Percentiles rank a stretch among this genome's conserved stretches.
phyloP scores from a whole-genome alignment of 257 asterid species.

The Nicotiana paniculata region DNA sequence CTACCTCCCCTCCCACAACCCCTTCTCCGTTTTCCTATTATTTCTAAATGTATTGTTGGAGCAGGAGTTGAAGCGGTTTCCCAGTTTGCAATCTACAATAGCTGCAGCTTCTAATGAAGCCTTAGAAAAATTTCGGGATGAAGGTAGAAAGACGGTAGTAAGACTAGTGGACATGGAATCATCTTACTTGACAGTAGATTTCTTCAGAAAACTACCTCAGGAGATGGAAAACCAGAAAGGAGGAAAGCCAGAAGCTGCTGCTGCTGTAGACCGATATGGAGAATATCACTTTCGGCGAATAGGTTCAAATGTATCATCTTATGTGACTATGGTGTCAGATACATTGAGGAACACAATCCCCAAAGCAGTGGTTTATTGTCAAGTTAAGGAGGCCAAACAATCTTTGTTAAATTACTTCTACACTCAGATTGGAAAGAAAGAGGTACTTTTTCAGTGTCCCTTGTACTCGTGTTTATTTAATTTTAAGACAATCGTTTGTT shows the following conservation, averaged over 20 bases:
- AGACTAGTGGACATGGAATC: slow-evolving; percentile 94
- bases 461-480: neutral
- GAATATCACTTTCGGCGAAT: slow-evolving; percentile 85
- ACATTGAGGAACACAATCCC: slow-evolving; percentile 73
- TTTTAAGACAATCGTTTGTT: too few relatives aligned
- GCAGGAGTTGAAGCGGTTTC: slow-evolving; percentile 87
- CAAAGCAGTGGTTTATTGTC: slow-evolving; percentile 85
- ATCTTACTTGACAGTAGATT: slow-evolving; percentile 79
- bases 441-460: slow-evolving; percentile 36
- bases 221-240: slow-evolving; percentile 52
- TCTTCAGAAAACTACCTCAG: slow-evolving; percentile 84
- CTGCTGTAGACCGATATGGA: slow-evolving; percentile 47
- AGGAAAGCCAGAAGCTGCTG: slow-evolving; percentile 41
- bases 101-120: slow-evolving; percentile 79
- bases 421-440: slow-evolving; percentile 72
- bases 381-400: slow-evolving; percentile 88
- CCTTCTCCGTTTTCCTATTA: neutral
- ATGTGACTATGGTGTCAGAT: slow-evolving; percentile 64
- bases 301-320: slow-evolving; percentile 82
- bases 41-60: slow-evolving; percentile 12
- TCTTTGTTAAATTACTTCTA: slow-evolving; percentile 64
- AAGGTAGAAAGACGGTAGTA: slow-evolving; percentile 63
- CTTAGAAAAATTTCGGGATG: slow-evolving; percentile 72
- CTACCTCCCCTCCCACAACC: neutral
- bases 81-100: slow-evolving; percentile 71